Conservation (phyloP, 73 alveolate species). For the Effrenium voratum region DNA sequence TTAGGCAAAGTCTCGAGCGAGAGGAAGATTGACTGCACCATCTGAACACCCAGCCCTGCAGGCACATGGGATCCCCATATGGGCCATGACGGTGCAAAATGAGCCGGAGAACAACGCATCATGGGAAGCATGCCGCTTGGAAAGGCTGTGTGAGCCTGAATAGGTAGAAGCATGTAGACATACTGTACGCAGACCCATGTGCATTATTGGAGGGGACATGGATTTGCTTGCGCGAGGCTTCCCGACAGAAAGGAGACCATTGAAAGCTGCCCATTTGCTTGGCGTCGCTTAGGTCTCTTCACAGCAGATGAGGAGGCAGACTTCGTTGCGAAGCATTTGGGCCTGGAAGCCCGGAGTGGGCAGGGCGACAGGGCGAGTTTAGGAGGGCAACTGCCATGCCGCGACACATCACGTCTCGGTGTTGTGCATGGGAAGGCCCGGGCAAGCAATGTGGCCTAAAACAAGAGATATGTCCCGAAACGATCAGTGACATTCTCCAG, state of each 20-base stretch:
- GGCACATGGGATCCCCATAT: conserved; percentile 48
- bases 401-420: no score
- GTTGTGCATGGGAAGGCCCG: no score
- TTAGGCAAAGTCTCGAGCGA: not conserved
- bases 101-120: conserved; percentile 73
- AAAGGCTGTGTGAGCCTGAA: not conserved
- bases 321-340: conserved; percentile 51
- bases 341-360: no score
- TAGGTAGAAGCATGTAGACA: not conserved
- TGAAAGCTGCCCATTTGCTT: not conserved
- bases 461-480: no score
- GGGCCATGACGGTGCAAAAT: conserved; percentile 84
- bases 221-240: no score
- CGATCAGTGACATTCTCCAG: no score
- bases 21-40: not conserved
- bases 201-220: no score
- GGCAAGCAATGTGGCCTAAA: no score
- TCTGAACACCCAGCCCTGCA: not conserved
- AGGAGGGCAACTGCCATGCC: no score
- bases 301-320: conserved; percentile 38
- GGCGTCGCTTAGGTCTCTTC: not conserved
- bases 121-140: conserved; percentile 60
- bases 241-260: no score
- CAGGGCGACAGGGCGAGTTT: no score
- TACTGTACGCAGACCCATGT: no score